Base-by-base conservation (phyloP, 805 yeast species). In the Naumovozyma castellii region DNA sequence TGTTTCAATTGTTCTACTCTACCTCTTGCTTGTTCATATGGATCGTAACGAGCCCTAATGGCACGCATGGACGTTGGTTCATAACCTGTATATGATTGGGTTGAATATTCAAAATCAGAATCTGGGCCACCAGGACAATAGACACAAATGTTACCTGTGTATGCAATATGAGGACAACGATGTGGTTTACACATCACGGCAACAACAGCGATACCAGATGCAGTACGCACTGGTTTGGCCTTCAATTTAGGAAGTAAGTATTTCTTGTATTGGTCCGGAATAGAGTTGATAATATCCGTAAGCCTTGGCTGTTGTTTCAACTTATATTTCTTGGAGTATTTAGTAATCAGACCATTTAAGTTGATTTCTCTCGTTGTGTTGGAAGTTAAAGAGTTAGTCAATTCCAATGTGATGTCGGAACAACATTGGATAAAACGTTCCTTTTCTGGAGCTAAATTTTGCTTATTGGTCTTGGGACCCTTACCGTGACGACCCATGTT, bases 141-240 rank as follows among this genome's bases (percentile, higher is more conserved):
- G 10, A 92, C 98, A 68, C 98, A 92, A 46, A 92, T 92, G 57
- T 92, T 92, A 45, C 98, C 98, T 0, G 98, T 92, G 61, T 92
- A 92, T 16, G 98, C 97, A 53, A 92, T 92, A 63, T 92, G 98
- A 19, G 98, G 98, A 64, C 98, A 92, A 66, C 98, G 74, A 62
- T 92, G 98, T 2, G 98, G 98, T 62, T 92, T 92, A 68, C 97
- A 88, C 97, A 92, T 92, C 25, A 92, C 97, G 0, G 98, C 98
- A 34, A 92, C 97, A 16, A 92, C 98, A 8, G 98, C 98, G 43
- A 92, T 94, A 53, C 98, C 98, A 9, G 95, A 84, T 0, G 98
- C 98, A 0, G 98, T 92, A 63, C 98, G 75, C 34, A 92, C 97
- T 0, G 98, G 98, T 62, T 92, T 92, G n/a, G 98, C 98, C 64